Conservation (phyloP, 257 asterid species). For the Fraxinus cuspidata region DNA sequence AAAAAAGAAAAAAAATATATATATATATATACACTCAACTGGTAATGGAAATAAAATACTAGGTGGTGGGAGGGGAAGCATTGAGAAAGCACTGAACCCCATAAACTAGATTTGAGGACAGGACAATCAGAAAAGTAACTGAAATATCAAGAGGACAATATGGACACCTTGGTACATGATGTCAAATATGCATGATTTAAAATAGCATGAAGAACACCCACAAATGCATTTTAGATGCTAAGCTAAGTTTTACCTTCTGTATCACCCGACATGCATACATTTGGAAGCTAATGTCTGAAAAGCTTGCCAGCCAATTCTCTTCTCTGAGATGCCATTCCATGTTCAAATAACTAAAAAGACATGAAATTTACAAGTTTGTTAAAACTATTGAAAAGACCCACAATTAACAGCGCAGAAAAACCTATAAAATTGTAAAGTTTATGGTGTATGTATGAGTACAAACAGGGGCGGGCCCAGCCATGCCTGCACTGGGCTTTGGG, state of each 20-base stretch:
- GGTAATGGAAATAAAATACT: background rate
- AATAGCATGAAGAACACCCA: background rate
- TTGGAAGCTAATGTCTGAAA: conserved; percentile 76
- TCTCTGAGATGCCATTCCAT: too few relatives aligned
- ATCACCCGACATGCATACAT: conserved; percentile 92
- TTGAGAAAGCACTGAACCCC: background rate
- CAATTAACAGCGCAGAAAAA: background rate
- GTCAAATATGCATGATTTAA: background rate
- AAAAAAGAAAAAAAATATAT: background rate
- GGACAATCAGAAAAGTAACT: background rate
- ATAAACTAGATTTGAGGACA: background rate
- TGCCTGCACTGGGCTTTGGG: too few relatives aligned
- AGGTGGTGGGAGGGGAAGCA: background rate
- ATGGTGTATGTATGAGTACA: background rate
- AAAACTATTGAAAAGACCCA: background rate
- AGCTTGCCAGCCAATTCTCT: too few relatives aligned
- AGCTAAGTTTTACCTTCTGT: conserved; percentile 60
- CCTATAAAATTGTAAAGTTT: background rate
- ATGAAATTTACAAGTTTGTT: background rate
- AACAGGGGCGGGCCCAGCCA: too few relatives aligned
- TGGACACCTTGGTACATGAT: background rate
- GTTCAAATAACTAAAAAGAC: conserved; percentile 67
- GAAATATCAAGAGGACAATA: too few relatives aligned
- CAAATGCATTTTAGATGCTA: background rate
- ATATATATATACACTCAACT: background rate